Conservation (phyloP, 169 alveolate genomes). For the Plasmodium falciparum region DNA sequence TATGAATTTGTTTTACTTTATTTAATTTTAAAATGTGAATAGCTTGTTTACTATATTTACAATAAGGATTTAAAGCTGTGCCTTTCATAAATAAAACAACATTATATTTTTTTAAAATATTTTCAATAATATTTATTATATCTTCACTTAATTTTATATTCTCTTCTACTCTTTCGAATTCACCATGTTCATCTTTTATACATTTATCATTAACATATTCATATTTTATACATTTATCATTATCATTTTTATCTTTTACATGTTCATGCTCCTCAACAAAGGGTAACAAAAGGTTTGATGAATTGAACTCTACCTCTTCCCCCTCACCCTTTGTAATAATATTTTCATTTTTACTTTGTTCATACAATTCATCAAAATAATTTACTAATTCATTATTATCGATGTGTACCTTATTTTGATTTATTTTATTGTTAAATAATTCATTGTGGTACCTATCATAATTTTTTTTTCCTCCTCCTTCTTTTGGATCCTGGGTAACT, state of each 20-base stretch:
- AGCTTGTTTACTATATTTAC: constrained; percentile 86
- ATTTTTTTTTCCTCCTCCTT: background rate
- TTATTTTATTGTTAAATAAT: too few species aligned
- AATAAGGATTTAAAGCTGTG: constrained; percentile 86
- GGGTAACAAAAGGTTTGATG: too few species aligned
- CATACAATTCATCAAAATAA: too few species aligned
- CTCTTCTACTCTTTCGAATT: background rate
- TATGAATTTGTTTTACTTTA: constrained; percentile 82
- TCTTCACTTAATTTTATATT: constrained; percentile 38
- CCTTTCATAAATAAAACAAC: constrained; percentile 89
- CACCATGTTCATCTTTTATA: background rate
- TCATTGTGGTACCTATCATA: too few species aligned
- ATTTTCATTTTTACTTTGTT: too few species aligned
- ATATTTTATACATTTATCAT: background rate
- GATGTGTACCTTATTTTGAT: too few species aligned
- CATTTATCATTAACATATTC: background rate
- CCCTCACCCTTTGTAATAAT: too few species aligned
- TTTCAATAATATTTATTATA: constrained; percentile 44
- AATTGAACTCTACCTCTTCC: too few species aligned
- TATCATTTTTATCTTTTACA: too few species aligned
- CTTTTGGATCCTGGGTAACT: background rate
- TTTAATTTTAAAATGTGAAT: constrained; percentile 83
- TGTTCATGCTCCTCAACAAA: too few species aligned
- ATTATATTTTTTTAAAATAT: constrained; percentile 78
- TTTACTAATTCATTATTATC: too few species aligned